Evolutionary conservation across 2,329 filamentous ascomycete species (phyloP).

Genomic region (Talaromyces sp.): DNA sequence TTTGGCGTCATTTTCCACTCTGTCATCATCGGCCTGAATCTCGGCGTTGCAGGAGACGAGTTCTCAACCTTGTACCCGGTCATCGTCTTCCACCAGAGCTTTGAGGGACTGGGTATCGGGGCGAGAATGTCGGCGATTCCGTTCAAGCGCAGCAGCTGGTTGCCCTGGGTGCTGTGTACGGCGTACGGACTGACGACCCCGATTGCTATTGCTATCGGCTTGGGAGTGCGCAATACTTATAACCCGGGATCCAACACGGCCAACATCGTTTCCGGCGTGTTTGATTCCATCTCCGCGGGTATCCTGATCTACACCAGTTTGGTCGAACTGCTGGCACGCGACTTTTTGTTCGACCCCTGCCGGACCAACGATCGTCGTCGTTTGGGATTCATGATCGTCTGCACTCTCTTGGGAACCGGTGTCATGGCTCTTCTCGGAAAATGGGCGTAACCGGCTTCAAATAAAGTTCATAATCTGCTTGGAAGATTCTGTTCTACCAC

Average conservation of each 20-base stretch:
- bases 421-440: conserved; percentile 50
- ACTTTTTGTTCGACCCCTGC: conserved; percentile 48
- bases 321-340: conserved; percentile 47
- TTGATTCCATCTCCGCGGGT: conserved; percentile 46
- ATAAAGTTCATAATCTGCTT: background rate
- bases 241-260: conserved; percentile 39
- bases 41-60: conserved; percentile 55
- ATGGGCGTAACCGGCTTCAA: conserved; percentile 36
- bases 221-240: conserved; percentile 44
- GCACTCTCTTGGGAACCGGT: conserved; percentile 36
- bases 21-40: conserved; percentile 59
- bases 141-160: conserved; percentile 41
- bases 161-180: conserved; percentile 48
- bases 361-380: conserved; percentile 36
- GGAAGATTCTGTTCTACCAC: background rate
- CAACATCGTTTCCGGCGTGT: conserved; percentile 42
- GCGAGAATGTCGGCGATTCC: conserved; percentile 56
- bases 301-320: conserved; percentile 49
- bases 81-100: conserved; percentile 60
- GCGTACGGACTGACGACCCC: conserved; percentile 52
- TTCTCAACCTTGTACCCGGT: conserved; percentile 57
- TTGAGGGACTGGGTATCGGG: conserved; percentile 60
- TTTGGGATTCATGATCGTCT: conserved; percentile 41
- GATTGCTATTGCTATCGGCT: conserved; percentile 45
- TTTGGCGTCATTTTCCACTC: conserved; percentile 62